A percentile compares a stretch with the other conserved stretches of the same genome.
phyloP scores from a whole-genome alignment of 345 rosid species.

The Raphanus sativus region DNA sequence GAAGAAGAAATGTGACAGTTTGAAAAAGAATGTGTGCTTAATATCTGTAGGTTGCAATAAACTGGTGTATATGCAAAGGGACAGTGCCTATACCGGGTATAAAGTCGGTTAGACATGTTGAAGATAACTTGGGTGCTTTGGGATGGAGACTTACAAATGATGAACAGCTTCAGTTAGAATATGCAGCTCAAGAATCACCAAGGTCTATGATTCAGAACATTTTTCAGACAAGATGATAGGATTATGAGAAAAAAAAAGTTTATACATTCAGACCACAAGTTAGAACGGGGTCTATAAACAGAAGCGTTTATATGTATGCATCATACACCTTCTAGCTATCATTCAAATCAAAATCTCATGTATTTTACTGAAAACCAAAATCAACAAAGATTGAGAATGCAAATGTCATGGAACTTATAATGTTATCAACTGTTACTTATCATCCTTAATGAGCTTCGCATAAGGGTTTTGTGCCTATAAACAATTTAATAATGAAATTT shows the following conservation, averaged over 20 bases:
- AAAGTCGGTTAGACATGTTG: slow-evolving; percentile 65
- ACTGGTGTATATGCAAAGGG: slow-evolving; percentile 93
- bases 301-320: neutral
- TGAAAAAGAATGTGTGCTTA: neutral
- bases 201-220: slow-evolving; percentile 78
- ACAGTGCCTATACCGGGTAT: slow-evolving; percentile 89
- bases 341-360: neutral
- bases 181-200: slow-evolving; percentile 66
- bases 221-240: slow-evolving; percentile 67
- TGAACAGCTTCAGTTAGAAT: slow-evolving; percentile 73
- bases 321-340: neutral
- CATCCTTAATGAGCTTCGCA: neutral
- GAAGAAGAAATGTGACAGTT: neutral
- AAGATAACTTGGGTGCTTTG: slow-evolving; percentile 84
- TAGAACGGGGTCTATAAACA: neutral
- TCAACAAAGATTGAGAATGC: neutral
- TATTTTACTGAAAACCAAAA: neutral
- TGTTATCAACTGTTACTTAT: neutral
- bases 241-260: neutral
- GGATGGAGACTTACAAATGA: slow-evolving; percentile 70
- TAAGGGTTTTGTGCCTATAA: neutral
- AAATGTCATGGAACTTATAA: neutral
- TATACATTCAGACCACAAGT: slow-evolving; percentile 3
- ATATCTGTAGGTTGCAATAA: slow-evolving; percentile 64
- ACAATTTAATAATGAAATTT: too few species aligned